Percentiles rank a stretch among this genome's conserved stretches.
phyloP scores from a whole-genome alignment of 371 early-diverging fungal species.

The Rhizopus arrhizus region DNA sequence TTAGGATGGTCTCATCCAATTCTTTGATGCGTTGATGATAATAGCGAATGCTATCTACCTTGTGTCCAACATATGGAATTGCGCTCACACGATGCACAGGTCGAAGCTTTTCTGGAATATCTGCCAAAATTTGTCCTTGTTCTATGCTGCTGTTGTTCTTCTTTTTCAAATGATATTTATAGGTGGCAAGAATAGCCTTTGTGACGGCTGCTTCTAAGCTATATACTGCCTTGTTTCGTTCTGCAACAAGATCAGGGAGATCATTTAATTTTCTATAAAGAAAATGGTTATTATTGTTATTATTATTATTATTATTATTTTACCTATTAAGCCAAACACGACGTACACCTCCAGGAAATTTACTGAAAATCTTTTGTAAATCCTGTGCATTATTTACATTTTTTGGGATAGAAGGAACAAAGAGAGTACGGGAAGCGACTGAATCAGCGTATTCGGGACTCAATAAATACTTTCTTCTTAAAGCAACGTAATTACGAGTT shows the following conservation, averaged over 20 bases:
- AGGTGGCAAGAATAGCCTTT: constrained; percentile 50
- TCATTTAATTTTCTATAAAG: constrained; percentile 44
- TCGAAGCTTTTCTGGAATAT: constrained; percentile 52
- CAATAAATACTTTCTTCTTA: constrained; percentile 70
- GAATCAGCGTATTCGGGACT: constrained; percentile 59
- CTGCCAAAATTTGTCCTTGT: constrained; percentile 8
- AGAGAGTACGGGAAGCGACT: constrained; percentile 67
- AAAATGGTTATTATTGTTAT: not conserved
- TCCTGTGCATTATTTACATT: constrained; percentile 50
- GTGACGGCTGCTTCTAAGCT: constrained; percentile 59
- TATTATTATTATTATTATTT: not conserved
- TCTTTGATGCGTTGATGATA: constrained; percentile 57
- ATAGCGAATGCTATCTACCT: constrained; percentile 70
- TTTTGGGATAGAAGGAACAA: constrained; percentile 64
- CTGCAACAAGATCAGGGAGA: constrained; percentile 57
- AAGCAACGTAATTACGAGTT: constrained; percentile 60
- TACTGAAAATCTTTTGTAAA: constrained; percentile 56
- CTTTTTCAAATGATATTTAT: constrained; percentile 41
- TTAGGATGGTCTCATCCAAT: constrained; percentile 57
- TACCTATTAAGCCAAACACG: constrained; percentile 73
- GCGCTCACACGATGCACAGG: constrained; percentile 64
- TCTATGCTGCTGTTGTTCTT: constrained; percentile 10
- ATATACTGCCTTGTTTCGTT: constrained; percentile 57
- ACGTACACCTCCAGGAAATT: constrained; percentile 77
- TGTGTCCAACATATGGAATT: constrained; percentile 55